Percentiles rank a stretch among this genome's conserved stretches.
phyloP scores from a whole-genome alignment of 1,284 basidiomycete genomes.

The Testicularia cyperi region DNA sequence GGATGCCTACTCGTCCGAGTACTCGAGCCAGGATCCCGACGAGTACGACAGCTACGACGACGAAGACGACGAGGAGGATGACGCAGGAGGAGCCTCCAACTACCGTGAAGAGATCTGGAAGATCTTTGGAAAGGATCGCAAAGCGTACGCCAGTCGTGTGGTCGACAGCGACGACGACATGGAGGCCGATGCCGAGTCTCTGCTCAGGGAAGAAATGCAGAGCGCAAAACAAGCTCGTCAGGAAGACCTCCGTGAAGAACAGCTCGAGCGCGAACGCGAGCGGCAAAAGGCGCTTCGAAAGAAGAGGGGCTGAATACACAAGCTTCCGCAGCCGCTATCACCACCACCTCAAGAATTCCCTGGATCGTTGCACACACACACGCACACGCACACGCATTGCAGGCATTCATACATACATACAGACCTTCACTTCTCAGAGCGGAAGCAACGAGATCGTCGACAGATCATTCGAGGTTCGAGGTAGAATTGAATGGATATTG shows the following conservation, averaged over 20 bases:
- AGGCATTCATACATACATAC: too few species aligned
- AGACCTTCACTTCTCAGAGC: too few species aligned
- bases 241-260: constrained; percentile 51
- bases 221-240: constrained; percentile 40
- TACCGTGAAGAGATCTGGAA: constrained; percentile 53
- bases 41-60: constrained; percentile 9
- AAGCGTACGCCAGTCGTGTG: constrained; percentile 39
- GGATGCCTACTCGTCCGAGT: too few species aligned
- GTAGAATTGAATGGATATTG: too few species aligned
- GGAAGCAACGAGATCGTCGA: too few species aligned
- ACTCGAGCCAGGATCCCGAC: constrained; percentile 28
- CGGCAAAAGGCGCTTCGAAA: constrained; percentile 40
- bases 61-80: constrained; percentile 19
- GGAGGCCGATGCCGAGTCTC: constrained; percentile 52
- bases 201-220: constrained; percentile 48
- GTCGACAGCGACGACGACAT: constrained; percentile 57
- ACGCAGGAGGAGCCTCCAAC: constrained; percentile 6
- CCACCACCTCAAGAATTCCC: not conserved
- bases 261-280: constrained; percentile 30
- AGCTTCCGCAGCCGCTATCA: too few species aligned
- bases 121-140: constrained; percentile 50
- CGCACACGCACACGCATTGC: too few species aligned
- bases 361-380: too few species aligned
- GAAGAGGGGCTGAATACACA: constrained; percentile 4
- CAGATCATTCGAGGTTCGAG: too few species aligned